Evolutionary conservation across 2,329 filamentous ascomycete genomes (phyloP).

Genomic region (Nemania sp.): DNA sequence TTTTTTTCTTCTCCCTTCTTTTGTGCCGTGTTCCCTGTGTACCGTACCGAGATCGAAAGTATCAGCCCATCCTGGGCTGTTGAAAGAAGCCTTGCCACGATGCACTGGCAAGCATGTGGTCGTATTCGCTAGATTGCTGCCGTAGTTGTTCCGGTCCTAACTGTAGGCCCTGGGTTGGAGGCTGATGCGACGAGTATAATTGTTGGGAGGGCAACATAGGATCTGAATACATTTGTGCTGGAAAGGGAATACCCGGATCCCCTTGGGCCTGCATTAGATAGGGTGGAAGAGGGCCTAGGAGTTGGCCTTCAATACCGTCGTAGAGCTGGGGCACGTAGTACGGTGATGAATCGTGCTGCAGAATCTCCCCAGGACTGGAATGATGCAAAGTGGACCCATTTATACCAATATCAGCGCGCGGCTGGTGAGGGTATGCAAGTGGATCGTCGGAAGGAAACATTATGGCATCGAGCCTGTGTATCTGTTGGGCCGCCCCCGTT

Average conservation of each 20-base stretch:
- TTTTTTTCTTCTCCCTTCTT: conserved; percentile 26
- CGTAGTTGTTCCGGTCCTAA: conserved; percentile 38
- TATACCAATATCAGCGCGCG: conserved; percentile 63
- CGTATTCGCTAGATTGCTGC: conserved; percentile 47
- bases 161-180: conserved; percentile 31
- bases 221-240: conserved; percentile 50
- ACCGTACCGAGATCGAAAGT: conserved; percentile 20
- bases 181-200: conserved; percentile 40
- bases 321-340: conserved; percentile 58
- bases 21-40: conserved; percentile 2
- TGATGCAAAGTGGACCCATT: conserved; percentile 38
- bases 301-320: conserved; percentile 72
- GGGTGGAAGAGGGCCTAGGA: conserved; percentile 70
- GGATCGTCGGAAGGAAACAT: conserved; percentile 82
- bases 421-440: conserved; percentile 78
- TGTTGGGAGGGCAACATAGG: conserved; percentile 48
- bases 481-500: conserved; percentile 45
- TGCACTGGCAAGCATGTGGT: conserved; percentile 52
- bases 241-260: conserved; percentile 48
- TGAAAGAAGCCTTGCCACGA: conserved; percentile 40
- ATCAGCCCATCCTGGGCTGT: conserved; percentile 33
- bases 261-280: conserved; percentile 65
- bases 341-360: conserved; percentile 44
- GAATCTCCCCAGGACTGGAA: conserved; percentile 37
- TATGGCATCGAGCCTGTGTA: conserved; percentile 74